Conservation (phyloP, 768 basidiomycete species). For the Pleurotus platypus region DNA sequence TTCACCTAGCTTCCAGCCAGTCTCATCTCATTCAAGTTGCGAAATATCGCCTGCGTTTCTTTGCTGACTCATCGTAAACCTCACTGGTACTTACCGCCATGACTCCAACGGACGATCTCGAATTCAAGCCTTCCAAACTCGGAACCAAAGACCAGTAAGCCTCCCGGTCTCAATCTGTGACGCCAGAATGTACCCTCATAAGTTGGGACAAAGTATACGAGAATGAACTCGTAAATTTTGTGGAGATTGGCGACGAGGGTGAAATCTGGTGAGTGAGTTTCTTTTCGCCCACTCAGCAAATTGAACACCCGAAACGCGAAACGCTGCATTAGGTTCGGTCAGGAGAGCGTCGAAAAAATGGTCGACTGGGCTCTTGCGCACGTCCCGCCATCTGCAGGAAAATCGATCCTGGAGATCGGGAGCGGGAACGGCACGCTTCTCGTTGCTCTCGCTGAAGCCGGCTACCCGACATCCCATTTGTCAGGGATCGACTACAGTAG, state of each 20-base stretch:
- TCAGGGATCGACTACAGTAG: conserved; percentile 76
- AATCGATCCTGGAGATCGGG: conserved; percentile 72
- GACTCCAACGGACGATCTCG: conserved; percentile 31
- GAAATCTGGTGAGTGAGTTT: conserved; percentile 72
- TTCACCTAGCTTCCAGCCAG: too few relatives aligned
- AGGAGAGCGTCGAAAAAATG: conserved; percentile 75
- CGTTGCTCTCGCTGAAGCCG: conserved; percentile 65
- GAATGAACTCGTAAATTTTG: conserved; percentile 66
- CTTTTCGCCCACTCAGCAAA: not conserved
- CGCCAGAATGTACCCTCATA: conserved; percentile 4
- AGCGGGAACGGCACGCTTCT: conserved; percentile 78
- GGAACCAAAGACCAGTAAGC: conserved; percentile 79
- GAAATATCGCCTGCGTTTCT: not conserved
- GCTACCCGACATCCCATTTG: conserved; percentile 50
- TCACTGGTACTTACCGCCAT: conserved; percentile 12
- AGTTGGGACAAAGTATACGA: conserved; percentile 83
- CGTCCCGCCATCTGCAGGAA: conserved; percentile 41
- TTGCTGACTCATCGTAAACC: conserved; percentile 28
- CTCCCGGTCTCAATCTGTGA: not conserved
- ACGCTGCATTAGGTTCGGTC: conserved; percentile 61
- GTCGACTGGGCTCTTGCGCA: conserved; percentile 64
- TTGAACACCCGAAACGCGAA: too few relatives aligned
- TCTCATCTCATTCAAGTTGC: too few relatives aligned
- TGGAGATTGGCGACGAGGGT: conserved; percentile 79
- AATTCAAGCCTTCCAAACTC: conserved; percentile 62